Base-by-base conservation (phyloP, 2,329 filamentous ascomycete genomes). In the Alternaria infectoria region DNA sequence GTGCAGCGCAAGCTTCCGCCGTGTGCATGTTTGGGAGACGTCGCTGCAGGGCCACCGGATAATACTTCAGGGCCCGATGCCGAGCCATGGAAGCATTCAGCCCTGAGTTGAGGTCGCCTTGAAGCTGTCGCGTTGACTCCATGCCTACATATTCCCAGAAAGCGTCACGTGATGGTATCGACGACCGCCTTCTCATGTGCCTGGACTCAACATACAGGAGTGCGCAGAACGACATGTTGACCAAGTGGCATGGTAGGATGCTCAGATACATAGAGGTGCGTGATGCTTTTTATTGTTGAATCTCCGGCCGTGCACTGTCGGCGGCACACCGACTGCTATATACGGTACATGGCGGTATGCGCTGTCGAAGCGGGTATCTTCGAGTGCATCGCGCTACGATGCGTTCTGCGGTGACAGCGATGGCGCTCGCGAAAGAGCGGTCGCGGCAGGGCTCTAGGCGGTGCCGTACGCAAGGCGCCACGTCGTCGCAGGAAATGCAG, bases 401-500 rank as follows among this genome's bases (percentile, higher is more conserved):
- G 62, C 58, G 58, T 57, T 40, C 19, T 50, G 50, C 32, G 21
- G 21, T 28, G 40, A 19, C 25, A 46, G 25, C 30, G 17, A 36
- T 44, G 36, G 47, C 47, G 62, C 28, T 6, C n/a, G 54, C 57
- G 54, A 49, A 65, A 61, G 63, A 56, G 65, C 65, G 59, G 65
- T 64, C 57, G 51, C 64, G 57, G 57, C 55, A 36, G 49, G 40
- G 57, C 49, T 46, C 43, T 51, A 21, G 54, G 23, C 44, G 44
- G 32, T 45, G 51, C 67, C 62, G 66, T 61, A 68, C 59, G 60
- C 63, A 67, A 58, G 66, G 62, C 67, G 72, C 70, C 72, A 74
- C 72, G 72, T 74, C 65, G 65, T 69, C 56, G 46, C 15, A 17
- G n/a, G 59, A 68, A 70, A 66, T 51, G 62, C 69, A 69, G 70